Evolutionary conservation across 495 filamentous ascomycete genomes (phyloP), one percentile per base, ranked within the genome.

Genomic region (Penicillium dipodomyicola): DNA sequence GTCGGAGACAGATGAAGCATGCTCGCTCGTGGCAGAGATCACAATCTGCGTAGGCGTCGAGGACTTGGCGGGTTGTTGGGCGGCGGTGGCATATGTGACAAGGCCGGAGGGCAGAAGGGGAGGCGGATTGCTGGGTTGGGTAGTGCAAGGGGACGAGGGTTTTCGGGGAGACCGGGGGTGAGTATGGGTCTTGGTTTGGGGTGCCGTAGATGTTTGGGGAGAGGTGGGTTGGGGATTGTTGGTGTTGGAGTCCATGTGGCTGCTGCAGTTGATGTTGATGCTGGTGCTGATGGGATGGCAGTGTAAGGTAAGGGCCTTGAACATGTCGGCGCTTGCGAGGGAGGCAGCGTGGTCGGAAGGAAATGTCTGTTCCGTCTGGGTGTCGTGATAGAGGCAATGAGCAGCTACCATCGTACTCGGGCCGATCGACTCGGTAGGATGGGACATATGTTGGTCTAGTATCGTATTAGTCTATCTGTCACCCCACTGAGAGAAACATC

Each of bases 1-100:
- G 71, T 39, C 80, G 69, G 17, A 83, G 68, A 65, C 79, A 83
- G 44, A 83, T 76, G 54, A 74, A 81, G 58, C 80, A 83, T 15
- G 76, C 75, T 32, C 80, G 66, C 35, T 76, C 52, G 15, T 65
- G 68, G 52, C 80, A 83, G 5, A 77, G 55, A 55, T 78, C 73
- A 59, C 79, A 83, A 50, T 82, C 72, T 22, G 78, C 71, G 60
- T 76, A 82, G 1, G 77, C 72, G 51, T 82, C 76, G 2, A 83
- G 67, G 27, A 80, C 69, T 44, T 72, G 65, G 23, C 70, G 72
- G 4, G 72, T 75, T 6, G 75, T 79, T 2, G 80, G 80, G 49
- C 71, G 72, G 20, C 77, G 68, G 49, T 78, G 70, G 50, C 80
- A 83, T 50, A 83, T 74, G 60, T 83, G 77, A 35, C 80, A 83